A percentile compares a stretch with the other conserved stretches of the same genome.
phyloP scores from a whole-genome alignment of 108 stramenopile species.

The Cyclotella choctawhatcheeana region DNA sequence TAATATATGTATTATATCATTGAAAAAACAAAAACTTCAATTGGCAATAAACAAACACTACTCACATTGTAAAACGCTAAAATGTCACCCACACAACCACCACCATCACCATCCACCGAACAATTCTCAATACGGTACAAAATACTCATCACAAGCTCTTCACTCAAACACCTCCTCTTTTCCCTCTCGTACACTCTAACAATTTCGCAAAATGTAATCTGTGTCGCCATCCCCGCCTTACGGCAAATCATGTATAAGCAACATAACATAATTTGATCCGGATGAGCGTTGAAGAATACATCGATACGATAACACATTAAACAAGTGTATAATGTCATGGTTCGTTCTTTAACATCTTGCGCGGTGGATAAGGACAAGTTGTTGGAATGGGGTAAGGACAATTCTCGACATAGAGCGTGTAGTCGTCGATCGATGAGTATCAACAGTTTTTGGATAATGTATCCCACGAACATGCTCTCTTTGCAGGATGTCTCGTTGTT shows the following conservation, averaged over 20 bases:
- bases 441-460: slow-evolving; percentile 14
- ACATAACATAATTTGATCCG: slow-evolving; percentile 19
- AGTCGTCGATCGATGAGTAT: slow-evolving; percentile 4
- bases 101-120: not conserved
- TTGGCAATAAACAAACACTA: not conserved
- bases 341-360: not conserved
- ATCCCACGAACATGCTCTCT: slow-evolving; percentile 4
- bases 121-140: slow-evolving; percentile 4
- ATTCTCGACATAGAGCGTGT: not conserved
- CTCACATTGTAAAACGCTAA: slow-evolving; percentile 11
- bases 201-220: not conserved
- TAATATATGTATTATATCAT: not conserved
- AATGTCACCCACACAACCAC: not conserved
- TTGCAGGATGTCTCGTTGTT: not conserved
- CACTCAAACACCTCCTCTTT: not conserved
- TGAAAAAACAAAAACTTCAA: not conserved
- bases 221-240: not conserved
- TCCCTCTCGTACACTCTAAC: not conserved
- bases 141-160: not conserved
- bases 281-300: slow-evolving; percentile 11
- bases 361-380: not conserved
- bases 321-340: not conserved
- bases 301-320: slow-evolving; percentile 16
- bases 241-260: not conserved
- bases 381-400: not conserved